Evolutionary conservation across 2,329 filamentous ascomycete species (phyloP).

Genomic region (Colletotrichum melonis): DNA sequence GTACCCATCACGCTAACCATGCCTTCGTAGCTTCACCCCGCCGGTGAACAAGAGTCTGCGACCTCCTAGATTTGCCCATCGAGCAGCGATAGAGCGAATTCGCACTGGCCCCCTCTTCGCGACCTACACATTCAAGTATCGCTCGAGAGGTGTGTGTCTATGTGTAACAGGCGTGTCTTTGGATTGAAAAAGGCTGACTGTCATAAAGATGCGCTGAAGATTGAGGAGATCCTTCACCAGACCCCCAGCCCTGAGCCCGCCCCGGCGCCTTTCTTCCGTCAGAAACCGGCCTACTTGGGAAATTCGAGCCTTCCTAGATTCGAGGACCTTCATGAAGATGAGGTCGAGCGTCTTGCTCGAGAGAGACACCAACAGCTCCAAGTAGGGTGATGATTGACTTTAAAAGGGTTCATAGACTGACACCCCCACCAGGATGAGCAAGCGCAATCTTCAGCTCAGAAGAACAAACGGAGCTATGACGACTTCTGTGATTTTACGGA

Average conservation of each 20-base stretch:
- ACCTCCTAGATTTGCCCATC: background rate
- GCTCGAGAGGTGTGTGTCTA: constrained; percentile 41
- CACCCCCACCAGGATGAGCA: constrained; percentile 9
- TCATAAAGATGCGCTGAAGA: constrained; percentile 43
- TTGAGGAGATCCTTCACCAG: constrained; percentile 45
- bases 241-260: constrained; percentile 37
- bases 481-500: constrained; percentile 43
- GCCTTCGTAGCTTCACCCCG: constrained; percentile 2
- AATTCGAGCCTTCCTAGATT: constrained; percentile 8
- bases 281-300: background rate
- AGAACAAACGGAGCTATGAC: constrained; percentile 45
- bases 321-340: constrained; percentile 38
- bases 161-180: background rate
- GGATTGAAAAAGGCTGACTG: background rate
- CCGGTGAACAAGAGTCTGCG: background rate
- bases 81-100: background rate
- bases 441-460: constrained; percentile 33
- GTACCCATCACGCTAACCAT: background rate
- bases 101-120: constrained; percentile 40
- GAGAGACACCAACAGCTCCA: constrained; percentile 44
- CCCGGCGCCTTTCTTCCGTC: constrained; percentile 35
- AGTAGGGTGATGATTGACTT: constrained; percentile 23
- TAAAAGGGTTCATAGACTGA: constrained; percentile 2
- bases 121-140: constrained; percentile 45
- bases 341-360: constrained; percentile 43